Evolutionary conservation across 1,139 yeast genomes (phyloP).

Genomic region (Saccharomyces hybrid): DNA sequence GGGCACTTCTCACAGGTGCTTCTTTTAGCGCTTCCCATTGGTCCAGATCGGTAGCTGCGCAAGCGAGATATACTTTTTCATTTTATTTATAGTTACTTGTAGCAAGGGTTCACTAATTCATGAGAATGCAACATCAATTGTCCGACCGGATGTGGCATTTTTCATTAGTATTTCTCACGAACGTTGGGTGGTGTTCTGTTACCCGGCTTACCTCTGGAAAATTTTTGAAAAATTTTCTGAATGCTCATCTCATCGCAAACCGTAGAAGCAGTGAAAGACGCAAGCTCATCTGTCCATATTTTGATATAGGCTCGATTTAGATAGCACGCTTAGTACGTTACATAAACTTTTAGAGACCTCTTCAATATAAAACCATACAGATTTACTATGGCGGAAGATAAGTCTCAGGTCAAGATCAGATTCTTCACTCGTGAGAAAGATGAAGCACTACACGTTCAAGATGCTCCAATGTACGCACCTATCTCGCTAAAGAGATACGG

Average conservation of each 20-base stretch:
- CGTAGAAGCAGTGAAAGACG: not conserved
- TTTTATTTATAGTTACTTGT: not conserved
- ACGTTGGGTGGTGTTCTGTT: not conserved
- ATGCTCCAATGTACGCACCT: constrained; percentile 82
- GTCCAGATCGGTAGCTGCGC: constrained; percentile 31
- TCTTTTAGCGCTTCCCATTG: constrained; percentile 6
- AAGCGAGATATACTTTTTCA: constrained; percentile 20
- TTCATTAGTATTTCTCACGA: not conserved
- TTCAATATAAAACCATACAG: not conserved
- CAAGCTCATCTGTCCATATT: not conserved
- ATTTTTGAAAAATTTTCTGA: constrained; percentile 2
- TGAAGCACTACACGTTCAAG: constrained; percentile 62
- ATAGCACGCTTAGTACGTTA: not conserved
- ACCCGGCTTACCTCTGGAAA: not conserved
- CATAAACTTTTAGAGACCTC: not conserved
- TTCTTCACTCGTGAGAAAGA: constrained; percentile 85
- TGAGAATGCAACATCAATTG: not conserved
- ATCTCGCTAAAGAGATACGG: constrained; percentile 82
- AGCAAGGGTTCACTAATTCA: not conserved
- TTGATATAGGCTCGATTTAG: not conserved
- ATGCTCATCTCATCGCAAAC: constrained; percentile 7
- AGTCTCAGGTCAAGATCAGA: constrained; percentile 60
- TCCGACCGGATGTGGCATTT: not conserved
- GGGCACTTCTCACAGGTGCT: constrained; percentile 9
- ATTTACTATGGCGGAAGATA: constrained; percentile 29